These are phyloP conservation scores for Pleurotus ostreatus DNA, from an alignment of 768 basidiomycete genomes.

Conservation along the genomic window DNA sequence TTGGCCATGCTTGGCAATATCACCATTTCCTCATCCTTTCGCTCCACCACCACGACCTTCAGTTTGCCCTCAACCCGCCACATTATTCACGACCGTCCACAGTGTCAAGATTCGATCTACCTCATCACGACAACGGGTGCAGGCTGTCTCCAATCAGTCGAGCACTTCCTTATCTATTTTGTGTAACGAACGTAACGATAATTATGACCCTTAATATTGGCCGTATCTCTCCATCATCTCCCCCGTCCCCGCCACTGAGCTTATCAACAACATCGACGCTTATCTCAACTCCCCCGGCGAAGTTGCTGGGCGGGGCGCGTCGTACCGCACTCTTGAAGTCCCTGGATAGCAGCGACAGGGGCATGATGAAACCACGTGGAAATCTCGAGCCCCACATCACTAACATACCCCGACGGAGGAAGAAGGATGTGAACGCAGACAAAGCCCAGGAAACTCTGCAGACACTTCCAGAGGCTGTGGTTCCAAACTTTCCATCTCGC, in stretches of 20 bases:
- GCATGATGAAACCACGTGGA: conserved; percentile 6
- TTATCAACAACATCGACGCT: conserved; percentile 5
- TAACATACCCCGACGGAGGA: conserved; percentile 4
- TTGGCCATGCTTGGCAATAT: no score
- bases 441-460: background rate
- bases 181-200: conserved; percentile 3
- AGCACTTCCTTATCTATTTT: conserved; percentile 6
- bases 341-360: background rate
- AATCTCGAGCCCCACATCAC: conserved; percentile 6
- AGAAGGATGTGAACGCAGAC: background rate
- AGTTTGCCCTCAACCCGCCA: no score
- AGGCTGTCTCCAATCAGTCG: background rate
- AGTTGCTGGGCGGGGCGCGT: background rate
- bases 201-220: background rate
- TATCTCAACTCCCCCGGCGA: background rate
- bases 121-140: no score
- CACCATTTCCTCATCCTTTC: no score
- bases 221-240: background rate
- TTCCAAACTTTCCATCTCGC: background rate
- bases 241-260: conserved; percentile 3
- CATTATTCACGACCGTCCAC: no score
- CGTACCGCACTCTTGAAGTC: background rate
- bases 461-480: background rate
- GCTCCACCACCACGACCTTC: no score
- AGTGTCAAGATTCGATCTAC: no score